These are phyloP conservation scores for Globisporangium echinulatum DNA, from an alignment of 352 stramenopile genomes.

Conservation along the genomic window DNA sequence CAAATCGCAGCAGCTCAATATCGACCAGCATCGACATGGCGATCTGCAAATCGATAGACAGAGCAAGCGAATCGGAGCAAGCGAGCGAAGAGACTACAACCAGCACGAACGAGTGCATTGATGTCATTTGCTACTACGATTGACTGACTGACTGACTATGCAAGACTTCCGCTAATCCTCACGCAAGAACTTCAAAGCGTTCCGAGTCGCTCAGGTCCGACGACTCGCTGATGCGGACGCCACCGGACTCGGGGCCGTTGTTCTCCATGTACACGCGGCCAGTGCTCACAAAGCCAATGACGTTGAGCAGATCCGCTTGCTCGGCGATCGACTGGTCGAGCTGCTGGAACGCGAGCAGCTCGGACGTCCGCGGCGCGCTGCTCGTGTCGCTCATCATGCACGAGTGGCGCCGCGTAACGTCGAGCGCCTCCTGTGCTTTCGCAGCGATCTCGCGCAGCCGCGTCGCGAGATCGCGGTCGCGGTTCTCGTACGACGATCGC, in stretches of 20 bases:
- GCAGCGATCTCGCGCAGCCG: constrained; percentile 60
- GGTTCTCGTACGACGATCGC: constrained; percentile 30
- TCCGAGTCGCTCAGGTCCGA: constrained; percentile 42
- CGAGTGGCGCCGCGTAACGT: constrained; percentile 62
- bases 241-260: constrained; percentile 27
- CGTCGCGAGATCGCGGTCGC: constrained; percentile 43
- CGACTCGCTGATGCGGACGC: constrained; percentile 62
- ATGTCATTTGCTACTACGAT: too few relatives aligned
- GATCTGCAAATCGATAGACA: background rate
- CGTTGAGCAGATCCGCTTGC: constrained; percentile 66
- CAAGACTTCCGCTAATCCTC: constrained; percentile 1
- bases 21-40: background rate
- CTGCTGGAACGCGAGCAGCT: constrained; percentile 57
- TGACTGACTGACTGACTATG: too few relatives aligned
- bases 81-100: background rate
- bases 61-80: background rate
- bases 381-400: constrained; percentile 76
- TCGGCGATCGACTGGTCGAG: constrained; percentile 70
- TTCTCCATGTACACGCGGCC: constrained; percentile 74
- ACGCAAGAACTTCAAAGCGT: constrained; percentile 60
- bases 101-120: too few relatives aligned
- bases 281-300: constrained; percentile 70
- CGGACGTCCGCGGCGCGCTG: constrained; percentile 53
- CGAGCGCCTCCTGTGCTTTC: constrained; percentile 54
- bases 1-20: constrained; percentile 1